These are phyloP conservation scores for Fusarium dimerum DNA, from an alignment of 2,329 filamentous ascomycete genomes.

Conservation along the genomic window DNA sequence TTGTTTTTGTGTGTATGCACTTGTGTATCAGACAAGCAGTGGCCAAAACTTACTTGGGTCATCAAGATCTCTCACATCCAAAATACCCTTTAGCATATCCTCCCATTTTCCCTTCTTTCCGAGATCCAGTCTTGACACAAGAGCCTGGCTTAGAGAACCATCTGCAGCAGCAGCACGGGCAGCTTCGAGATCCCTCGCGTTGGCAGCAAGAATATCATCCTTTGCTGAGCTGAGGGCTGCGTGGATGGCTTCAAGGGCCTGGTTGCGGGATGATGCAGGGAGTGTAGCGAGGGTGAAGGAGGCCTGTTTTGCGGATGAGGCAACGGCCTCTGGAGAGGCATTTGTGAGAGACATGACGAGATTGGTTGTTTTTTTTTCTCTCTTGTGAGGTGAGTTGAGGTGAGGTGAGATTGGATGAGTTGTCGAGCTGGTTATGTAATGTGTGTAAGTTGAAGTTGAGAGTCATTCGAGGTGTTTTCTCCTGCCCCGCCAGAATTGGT, in stretches of 20 bases:
- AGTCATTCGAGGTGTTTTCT: neutral
- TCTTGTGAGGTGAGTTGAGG: conserved; percentile 4
- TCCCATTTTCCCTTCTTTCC: conserved; percentile 89
- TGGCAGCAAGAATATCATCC: conserved; percentile 80
- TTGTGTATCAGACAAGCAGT: neutral
- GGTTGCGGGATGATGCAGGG: conserved; percentile 74
- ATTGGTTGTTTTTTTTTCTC: neutral
- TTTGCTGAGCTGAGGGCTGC: conserved; percentile 69
- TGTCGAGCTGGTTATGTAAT: too few relatives aligned
- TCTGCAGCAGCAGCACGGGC: conserved; percentile 73
- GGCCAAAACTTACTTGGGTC: conserved; percentile 71
- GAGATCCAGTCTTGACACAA: conserved; percentile 87
- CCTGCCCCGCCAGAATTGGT: neutral
- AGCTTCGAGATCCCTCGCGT: conserved; percentile 75
- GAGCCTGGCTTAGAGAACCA: conserved; percentile 76
- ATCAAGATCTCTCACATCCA: conserved; percentile 79
- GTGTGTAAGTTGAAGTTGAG: too few relatives aligned
- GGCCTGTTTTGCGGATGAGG: conserved; percentile 74
- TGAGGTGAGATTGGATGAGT: neutral
- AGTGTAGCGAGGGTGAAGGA: conserved; percentile 84
- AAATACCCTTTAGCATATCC: conserved; percentile 94
- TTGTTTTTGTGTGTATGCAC: too few relatives aligned
- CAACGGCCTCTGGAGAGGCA: conserved; percentile 75
- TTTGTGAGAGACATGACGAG: conserved; percentile 82
- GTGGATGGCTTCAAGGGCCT: conserved; percentile 82